phyloP scores from a whole-genome alignment of 2,329 filamentous ascomycete genomes.

The Aspergillus luchuensis region DNA sequence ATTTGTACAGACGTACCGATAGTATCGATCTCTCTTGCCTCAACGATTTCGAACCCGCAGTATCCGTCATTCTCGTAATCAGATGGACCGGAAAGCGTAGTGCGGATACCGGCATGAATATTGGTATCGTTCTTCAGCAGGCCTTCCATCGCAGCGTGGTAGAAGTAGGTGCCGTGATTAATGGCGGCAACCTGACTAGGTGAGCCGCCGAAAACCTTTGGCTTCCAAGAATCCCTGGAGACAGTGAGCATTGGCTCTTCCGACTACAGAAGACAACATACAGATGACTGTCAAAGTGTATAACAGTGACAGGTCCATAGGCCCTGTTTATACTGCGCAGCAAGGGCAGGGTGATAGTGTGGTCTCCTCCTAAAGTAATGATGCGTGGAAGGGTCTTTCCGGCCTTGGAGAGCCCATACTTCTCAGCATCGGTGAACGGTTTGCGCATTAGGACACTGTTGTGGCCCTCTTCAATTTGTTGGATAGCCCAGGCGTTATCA shows the following conservation, averaged over 20 bases:
- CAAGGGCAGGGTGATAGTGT: slow-evolving; percentile 51
- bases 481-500: slow-evolving; percentile 77
- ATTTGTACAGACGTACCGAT: slow-evolving; percentile 47
- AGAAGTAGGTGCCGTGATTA: slow-evolving; percentile 90
- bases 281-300: slow-evolving; percentile 65
- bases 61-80: slow-evolving; percentile 87
- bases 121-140: slow-evolving; percentile 79
- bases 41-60: slow-evolving; percentile 79
- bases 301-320: slow-evolving; percentile 68
- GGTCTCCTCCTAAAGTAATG: slow-evolving; percentile 67
- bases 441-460: slow-evolving; percentile 70
- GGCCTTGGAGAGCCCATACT: slow-evolving; percentile 67
- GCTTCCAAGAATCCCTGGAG: slow-evolving; percentile 64
- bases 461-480: slow-evolving; percentile 85
- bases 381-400: slow-evolving; percentile 77
- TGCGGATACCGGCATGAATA: slow-evolving; percentile 85
- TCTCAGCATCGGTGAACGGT: slow-evolving; percentile 68
- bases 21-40: slow-evolving; percentile 70
- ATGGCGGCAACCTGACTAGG: slow-evolving; percentile 74
- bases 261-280: slow-evolving; percentile 26
- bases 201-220: slow-evolving; percentile 83
- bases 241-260: background rate
- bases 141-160: slow-evolving; percentile 76
- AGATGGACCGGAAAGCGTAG: slow-evolving; percentile 73
- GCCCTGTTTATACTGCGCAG: slow-evolving; percentile 62